A percentile compares a stretch with the other conserved stretches of the same genome.
Conservation (phyloP, 2,329 filamentous ascomycete species). For the Esteya vermicola region DNA sequence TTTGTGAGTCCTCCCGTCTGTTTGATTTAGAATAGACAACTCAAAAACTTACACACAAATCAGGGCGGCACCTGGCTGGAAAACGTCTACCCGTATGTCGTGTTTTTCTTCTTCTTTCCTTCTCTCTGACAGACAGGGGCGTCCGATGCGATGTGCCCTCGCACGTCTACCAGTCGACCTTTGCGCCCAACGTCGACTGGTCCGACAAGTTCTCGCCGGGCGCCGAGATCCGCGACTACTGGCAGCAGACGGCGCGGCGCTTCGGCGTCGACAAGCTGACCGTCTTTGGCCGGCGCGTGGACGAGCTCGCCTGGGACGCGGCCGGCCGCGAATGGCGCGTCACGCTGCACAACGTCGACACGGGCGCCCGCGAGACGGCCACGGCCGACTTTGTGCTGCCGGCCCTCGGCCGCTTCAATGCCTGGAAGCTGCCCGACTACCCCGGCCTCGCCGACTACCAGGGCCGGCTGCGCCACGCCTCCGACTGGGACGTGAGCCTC, state of each 20-base stretch:
- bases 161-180: conserved; percentile 10
- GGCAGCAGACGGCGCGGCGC: conserved; percentile 1
- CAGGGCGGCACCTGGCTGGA: neutral
- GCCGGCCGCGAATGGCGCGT: conserved; percentile 3
- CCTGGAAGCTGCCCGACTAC: neutral
- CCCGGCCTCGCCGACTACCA: conserved; percentile 1
- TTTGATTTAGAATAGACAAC: too few species aligned
- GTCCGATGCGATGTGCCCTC: conserved; percentile 12
- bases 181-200: conserved; percentile 10
- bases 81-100: neutral
- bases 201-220: conserved; percentile 9
- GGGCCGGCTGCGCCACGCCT: conserved; percentile 3
- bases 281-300: neutral
- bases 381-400: conserved; percentile 7
- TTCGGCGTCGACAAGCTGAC: conserved; percentile 3
- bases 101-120: too few species aligned
- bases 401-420: conserved; percentile 3
- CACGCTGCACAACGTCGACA: conserved; percentile 11
- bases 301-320: conserved; percentile 3
- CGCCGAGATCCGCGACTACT: conserved; percentile 10
- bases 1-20: conserved; percentile 29
- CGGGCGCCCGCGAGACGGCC: conserved; percentile 16
- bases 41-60: neutral
- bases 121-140: neutral
- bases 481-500: neutral